Base-by-base conservation (phyloP, 2,329 filamentous ascomycete genomes). In the Aspergillus unguis region DNA sequence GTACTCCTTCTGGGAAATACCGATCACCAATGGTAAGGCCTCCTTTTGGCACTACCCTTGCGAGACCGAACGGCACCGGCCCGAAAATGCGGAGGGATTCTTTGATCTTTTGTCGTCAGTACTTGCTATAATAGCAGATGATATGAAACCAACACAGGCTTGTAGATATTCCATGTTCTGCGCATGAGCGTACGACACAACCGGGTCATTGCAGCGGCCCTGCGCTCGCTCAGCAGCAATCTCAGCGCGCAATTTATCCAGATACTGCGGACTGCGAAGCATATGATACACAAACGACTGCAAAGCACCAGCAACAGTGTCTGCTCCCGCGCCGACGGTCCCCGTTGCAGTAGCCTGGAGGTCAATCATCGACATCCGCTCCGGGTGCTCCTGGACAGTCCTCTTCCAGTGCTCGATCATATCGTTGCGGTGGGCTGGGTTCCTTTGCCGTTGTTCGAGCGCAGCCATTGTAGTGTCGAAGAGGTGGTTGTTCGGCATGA, bases 351-450 rank as follows among this genome's bases (percentile, higher is more conserved):
- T 28, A 3, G 46, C 46, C 9, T 41, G 37, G 4, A 48, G 17
- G 23, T 48, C 37, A 8, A 17, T 41, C 2, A 41, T 27, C 9
- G 37, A 41, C 46, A 48, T 48, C 1, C 46, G 46, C 17, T 42
- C 36, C 1, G 46, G 37, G 17, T 48, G 28, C 17, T 41, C 25
- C 3, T 26, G 11, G 2, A 41, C 4, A n/a, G 37, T 41, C 11
- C 17, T 40, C 46, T 41, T 40, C 46, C 46, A 48, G 28, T 41
- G 46, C 29, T 48, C 46, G 17, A 48, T 31, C 46, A 48, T 48
- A 7, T 48, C 46, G 17, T 48, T 48, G n/a, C 46, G 46, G 2
- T 9, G 17, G 2, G 25, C 23, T 1, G 46, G 46, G 23, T 48
- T 48, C 23, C 28, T 9, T 23, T 48, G 27, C 0, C 46, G 46